Conservation (phyloP, 192 early-diverging fungal genomes). For the Phycomyces nitens region DNA sequence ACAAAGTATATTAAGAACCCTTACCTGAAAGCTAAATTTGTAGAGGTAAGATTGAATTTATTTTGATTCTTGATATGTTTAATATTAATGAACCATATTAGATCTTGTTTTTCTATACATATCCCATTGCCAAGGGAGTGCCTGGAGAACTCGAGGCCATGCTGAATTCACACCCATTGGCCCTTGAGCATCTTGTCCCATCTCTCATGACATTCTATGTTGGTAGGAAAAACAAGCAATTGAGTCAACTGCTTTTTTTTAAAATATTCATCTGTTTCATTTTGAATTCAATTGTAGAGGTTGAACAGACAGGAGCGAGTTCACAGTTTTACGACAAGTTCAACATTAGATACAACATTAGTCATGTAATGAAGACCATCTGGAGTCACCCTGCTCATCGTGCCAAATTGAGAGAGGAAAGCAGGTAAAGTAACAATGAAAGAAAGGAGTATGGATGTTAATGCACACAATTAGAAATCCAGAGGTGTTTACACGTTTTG, state of each 20-base stretch:
- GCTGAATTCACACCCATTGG: constrained; percentile 73
- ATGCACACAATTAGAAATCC: constrained; percentile 42
- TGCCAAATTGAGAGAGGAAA: constrained; percentile 57
- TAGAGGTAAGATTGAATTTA: constrained; percentile 69
- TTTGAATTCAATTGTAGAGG: constrained; percentile 50
- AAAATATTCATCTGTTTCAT: background rate
- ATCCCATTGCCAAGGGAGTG: constrained; percentile 54
- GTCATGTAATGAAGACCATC: constrained; percentile 81
- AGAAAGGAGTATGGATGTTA: background rate
- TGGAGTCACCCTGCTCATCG: constrained; percentile 76
- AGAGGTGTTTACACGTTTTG: constrained; percentile 86
- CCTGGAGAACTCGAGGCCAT: constrained; percentile 59
- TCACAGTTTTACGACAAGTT: constrained; percentile 99
- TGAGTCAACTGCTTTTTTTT: constrained; percentile 8
- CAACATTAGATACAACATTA: constrained; percentile 95
- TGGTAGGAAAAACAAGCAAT: constrained; percentile 42
- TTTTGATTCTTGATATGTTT: constrained; percentile 8
- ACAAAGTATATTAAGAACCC: constrained; percentile 87
- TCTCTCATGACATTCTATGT: constrained; percentile 90
- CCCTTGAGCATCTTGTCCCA: constrained; percentile 72
- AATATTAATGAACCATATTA: too few relatives aligned
- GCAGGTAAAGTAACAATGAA: constrained; percentile 37
- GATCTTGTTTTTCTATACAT: constrained; percentile 81
- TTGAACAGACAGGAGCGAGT: constrained; percentile 88
- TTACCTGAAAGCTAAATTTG: constrained; percentile 89